phyloP scores from a whole-genome alignment of 108 stramenopile species.

The Nannochloropsis granulata region DNA sequence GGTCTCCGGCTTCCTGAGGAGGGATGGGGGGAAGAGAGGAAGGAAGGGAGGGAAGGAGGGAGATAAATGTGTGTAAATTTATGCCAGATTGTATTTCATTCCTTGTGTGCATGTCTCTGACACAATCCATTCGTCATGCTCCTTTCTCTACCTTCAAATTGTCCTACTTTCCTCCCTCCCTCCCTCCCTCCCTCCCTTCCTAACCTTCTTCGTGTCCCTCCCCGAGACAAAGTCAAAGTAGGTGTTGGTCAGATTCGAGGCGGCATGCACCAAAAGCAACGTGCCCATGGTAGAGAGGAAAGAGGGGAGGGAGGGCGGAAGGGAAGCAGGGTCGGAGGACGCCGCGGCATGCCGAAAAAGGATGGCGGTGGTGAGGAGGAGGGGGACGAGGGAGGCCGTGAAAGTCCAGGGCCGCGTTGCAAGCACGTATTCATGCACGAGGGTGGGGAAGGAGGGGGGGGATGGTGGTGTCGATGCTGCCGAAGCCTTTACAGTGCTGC shows the following conservation, averaged over 20 bases:
- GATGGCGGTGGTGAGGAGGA: constrained; percentile 29
- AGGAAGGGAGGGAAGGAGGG: constrained; percentile 25
- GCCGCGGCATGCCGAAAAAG: neutral
- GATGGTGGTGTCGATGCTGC: no score
- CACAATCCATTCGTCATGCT: neutral
- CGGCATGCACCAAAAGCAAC: constrained; percentile 25
- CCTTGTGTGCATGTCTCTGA: neutral
- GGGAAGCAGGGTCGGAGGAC: no score
- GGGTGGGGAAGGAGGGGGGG: no score
- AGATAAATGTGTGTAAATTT: constrained; percentile 4
- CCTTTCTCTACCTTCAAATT: constrained; percentile 13
- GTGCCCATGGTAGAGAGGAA: neutral
- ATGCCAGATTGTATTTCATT: neutral
- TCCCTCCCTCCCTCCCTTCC: no score
- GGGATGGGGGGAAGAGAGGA: neutral
- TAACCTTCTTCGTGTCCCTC: constrained; percentile 14
- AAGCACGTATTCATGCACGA: neutral
- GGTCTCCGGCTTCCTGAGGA: no score
- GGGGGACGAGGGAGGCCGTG: constrained; percentile 28
- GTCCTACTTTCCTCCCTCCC: no score
- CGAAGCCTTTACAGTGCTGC: no score
- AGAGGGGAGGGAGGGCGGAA: neutral
- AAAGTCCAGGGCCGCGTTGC: constrained; percentile 37
- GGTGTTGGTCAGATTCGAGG: constrained; percentile 35
- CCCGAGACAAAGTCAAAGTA: constrained; percentile 29